Conservation (phyloP, 139 green algal species). For the Ettlia oleoabundans region DNA sequence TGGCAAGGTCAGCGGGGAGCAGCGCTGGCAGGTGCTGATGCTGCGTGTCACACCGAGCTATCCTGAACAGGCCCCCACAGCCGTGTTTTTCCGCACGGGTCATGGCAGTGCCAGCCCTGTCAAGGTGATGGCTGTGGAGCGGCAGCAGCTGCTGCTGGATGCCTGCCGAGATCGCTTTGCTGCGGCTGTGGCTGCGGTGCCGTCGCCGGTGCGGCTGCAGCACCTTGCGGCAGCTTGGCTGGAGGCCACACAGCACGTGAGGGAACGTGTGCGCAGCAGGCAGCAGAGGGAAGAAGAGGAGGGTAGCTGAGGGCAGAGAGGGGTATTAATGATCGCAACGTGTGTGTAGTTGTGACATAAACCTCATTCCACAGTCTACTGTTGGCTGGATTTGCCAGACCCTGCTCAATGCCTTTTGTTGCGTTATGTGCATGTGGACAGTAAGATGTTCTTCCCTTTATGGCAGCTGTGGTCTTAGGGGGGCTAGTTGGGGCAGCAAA, state of each 20-base stretch:
- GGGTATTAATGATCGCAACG: too few species aligned
- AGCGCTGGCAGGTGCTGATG: conserved; percentile 21
- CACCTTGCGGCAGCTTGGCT: background rate
- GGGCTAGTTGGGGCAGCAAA: too few species aligned
- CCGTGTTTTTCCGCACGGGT: conserved; percentile 1
- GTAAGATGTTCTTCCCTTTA: too few species aligned
- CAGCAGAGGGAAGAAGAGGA: background rate
- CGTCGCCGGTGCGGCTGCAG: background rate
- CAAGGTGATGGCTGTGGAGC: background rate
- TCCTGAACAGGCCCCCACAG: conserved; percentile 2
- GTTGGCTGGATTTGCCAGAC: too few species aligned
- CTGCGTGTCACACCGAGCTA: background rate
- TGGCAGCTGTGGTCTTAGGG: too few species aligned
- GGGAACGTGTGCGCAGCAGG: background rate
- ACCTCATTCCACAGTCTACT: too few species aligned
- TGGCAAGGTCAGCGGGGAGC: background rate
- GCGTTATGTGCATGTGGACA: too few species aligned
- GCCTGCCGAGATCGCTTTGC: background rate
- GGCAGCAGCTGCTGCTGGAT: conserved; percentile 9
- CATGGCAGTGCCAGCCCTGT: background rate
- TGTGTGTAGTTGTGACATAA: too few species aligned
- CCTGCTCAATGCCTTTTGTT: too few species aligned
- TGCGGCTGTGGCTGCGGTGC: background rate
- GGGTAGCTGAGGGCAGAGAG: too few species aligned
- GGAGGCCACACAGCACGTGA: background rate